Evolutionary conservation across 805 yeast genomes (phyloP), one percentile per base, ranked within the genome.

Genomic region (Starmera quercuum): DNA sequence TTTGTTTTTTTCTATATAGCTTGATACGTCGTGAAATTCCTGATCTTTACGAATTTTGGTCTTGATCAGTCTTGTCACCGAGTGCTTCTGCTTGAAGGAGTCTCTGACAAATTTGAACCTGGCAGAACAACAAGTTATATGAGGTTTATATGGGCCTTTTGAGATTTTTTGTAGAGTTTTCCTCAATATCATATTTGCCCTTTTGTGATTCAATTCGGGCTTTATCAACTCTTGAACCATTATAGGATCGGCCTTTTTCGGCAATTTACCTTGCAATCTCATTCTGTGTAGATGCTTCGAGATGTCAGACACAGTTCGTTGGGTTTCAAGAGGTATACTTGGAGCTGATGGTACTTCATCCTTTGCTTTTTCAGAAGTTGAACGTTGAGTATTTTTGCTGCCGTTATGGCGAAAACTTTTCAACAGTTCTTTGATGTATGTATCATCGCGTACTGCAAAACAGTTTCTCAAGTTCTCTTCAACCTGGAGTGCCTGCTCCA

Each of bases 121-220:
- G n/a, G n/a, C n/a, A n/a, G n/a, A 35, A 9, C 42, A 21, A 3
- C n/a, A 9, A 1, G 47, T 30, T 1, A 41, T 22, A 8, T 41
- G 46, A 0, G 44, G 45, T 15, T 31, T 29, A 25, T 49, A 49
- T 3, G 54, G 43, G 1, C 56, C 54, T 4, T 22, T 31, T 1
- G 18, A 7, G 5, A 40, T 16, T n/a, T 32, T 36, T 15, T 21
- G 17, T 6, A 22, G 23, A 4, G 37, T 34, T 13, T 35, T 32
- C 3, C 30, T 6, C 1, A 46, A 18, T 15, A 42, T 44, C 20
- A 38, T 9, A 28, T 29, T 11, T 2, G 54, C 45, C 17, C 52
- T 21, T 10, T 31, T 28, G 32, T 39, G 44, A 5, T 48, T 21
- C 13, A 53, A 50, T 30, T 45, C 49, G 3, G 47, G 52, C 25